Evolutionary conservation across 208 protist species (phyloP), one percentile per base, ranked within the genome.

Genomic region (Leishmania martiniquensis): DNA sequence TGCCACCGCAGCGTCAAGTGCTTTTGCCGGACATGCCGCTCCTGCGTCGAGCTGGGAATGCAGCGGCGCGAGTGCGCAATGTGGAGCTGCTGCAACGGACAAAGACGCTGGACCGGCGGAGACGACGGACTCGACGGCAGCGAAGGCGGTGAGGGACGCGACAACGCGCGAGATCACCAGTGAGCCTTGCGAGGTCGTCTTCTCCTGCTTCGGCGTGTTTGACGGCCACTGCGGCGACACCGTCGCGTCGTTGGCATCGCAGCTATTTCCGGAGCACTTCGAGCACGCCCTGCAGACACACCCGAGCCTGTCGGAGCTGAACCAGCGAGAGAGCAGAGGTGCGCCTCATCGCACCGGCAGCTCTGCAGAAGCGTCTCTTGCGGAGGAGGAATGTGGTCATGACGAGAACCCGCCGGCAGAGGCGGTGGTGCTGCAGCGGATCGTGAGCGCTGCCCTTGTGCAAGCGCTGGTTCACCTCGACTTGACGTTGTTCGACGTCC

Each of bases 141-240:
- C 22, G 17, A 7, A 22, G 37, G 32, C 39, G 37, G 52, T 29
- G 52, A n/a, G 17, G 22, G 63, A n/a, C n/a, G n/a, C 20, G 63
- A 17, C 20, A 20, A 9, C 63, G 42, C 63, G 25, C 7, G 39
- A 72, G 45, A 25, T 37, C 45, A 10, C 44, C 10, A 25, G 29
- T n/a, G 68, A 13, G 44, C 49, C 3, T 20, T 25, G 4, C 34
- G 51, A 60, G 25, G 34, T 62, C 4, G 37, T 29, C 4, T 89
- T 87, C 63, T 63, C 60, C 10, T 87, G 87, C 66, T 88, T 89
- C 39, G 92, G 84, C 34, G 90, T 96, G 4, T 94, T 96, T 75
- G 92, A 96, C 59, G 92, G 92, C 1, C 92, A 96, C 79, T 88
- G 90, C 68, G 92, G 92, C 20, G 87, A 91, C 67, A 52, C 51